Evolutionary conservation across 768 basidiomycete species (phyloP), one percentile per base, ranked within the genome.

Genomic region (Termitomyces sp.): DNA sequence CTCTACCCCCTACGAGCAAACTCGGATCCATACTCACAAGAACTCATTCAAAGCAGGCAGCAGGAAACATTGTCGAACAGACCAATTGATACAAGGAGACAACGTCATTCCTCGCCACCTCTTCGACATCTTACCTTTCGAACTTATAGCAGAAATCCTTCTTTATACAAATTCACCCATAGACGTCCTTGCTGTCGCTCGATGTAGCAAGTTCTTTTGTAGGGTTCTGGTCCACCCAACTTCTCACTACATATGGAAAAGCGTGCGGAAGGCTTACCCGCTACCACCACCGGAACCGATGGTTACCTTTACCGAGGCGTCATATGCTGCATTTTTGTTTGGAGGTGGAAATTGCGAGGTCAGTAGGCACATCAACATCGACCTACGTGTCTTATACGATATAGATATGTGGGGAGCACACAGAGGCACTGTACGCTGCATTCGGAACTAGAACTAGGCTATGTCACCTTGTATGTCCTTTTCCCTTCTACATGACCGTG

Each of bases 271-370:
- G 26, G 43, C 48, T 22, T 66, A 49, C 11, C 57, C 67, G 21
- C 49, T 45, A 10, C 62, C 64, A 11, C 60, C 65, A 44, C 68
- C 68, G 54, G 17, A 70, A 62, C 14, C 68, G 0, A 56, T 70
- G 50, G 53, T 59, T 5, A 62, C 62, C 0, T 80, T 79, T 64
- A 77, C 73, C 5, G 88, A 90, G 61, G 62, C 80, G 0, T 71
- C 78, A 0, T 87, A 83, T 64, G 84, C 82, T n/a, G 79, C 85
- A 0, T 79, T 87, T 53, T 57, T 88, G 22, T 89, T 85, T 55
- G 80, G 81, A 59, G 66, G 66, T 0, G 84, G 85, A 0, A 17
- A 57, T 2, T 90, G 88, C 59, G 77, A 78, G 64, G 83, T 86
- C 54, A 42, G 73, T 63, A 14, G 15, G 17, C 7, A 0, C 21